Conservation (phyloP, 768 basidiomycete genomes). For the Filobasidium floriforme region DNA sequence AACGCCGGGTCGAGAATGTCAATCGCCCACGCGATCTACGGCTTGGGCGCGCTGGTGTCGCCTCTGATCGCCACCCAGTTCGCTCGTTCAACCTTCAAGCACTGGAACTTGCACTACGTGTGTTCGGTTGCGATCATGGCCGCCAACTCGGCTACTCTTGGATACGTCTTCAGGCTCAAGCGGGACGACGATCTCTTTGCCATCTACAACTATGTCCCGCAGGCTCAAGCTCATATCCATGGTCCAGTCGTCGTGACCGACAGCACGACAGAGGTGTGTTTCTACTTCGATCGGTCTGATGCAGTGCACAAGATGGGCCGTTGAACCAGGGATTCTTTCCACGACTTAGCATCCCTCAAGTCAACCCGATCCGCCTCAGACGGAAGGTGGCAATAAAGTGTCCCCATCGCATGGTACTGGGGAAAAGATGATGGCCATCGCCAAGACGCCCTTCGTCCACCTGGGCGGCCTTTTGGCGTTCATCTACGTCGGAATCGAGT, state of each 20-base stretch:
- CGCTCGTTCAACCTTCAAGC: slow-evolving; percentile 35
- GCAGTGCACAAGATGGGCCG: too few species aligned
- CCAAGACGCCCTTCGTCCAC: slow-evolving; percentile 34
- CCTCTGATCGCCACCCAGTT: slow-evolving; percentile 80
- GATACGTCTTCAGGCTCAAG: slow-evolving; percentile 55
- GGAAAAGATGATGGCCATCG: slow-evolving; percentile 36
- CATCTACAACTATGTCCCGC: background rate
- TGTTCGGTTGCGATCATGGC: background rate
- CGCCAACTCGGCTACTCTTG: background rate
- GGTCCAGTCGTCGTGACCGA: too few species aligned
- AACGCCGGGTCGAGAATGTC: slow-evolving; percentile 46
- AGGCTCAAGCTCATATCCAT: too few species aligned
- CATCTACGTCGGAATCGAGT: slow-evolving; percentile 47
- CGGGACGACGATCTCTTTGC: slow-evolving; percentile 57
- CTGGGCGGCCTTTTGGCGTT: slow-evolving; percentile 40
- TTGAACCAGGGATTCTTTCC: too few species aligned
- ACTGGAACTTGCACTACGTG: background rate
- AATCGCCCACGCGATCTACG: slow-evolving; percentile 49
- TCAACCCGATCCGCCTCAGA: background rate
- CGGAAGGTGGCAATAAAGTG: background rate
- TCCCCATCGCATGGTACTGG: background rate
- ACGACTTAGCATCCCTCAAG: background rate
- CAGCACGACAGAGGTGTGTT: too few species aligned
- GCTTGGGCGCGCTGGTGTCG: slow-evolving; percentile 54
- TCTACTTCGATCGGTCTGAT: too few species aligned